Base-by-base conservation (phyloP, 495 filamentous ascomycete genomes). In the Cudoniella acicularis region DNA sequence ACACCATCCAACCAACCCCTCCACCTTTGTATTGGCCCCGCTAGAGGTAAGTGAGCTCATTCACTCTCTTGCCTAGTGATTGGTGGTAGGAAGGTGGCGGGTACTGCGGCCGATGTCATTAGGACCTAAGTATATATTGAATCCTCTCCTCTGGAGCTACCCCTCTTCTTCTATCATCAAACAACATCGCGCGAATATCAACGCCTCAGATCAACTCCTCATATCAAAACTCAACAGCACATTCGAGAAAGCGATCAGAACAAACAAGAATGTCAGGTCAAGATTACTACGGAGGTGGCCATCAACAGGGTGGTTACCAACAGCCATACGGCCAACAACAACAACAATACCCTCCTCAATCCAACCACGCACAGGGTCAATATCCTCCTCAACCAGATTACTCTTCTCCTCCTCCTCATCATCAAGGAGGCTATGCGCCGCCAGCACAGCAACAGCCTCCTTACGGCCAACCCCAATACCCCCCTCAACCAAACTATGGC, bases 251-350 rank as follows among this genome's bases (percentile, higher is more conserved):
- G 23, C 48, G 25, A 23, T n/a, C n/a, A 50, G 10, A 50, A 36
- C 22, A 52, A 22, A 11, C 18, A 62, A 70, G 3, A 11, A 75
- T 75, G 72, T 70, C 72, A 18, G 65, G 61, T 13, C 54, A 64
- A 47, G 70, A 73, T 25, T 75, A 73, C 54, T 75, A 73, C 63
- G 64, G 66, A 1, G 65, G 60, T 24, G 59, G 49, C 36, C 57
- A 23, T 3, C 21, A 54, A 4, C 53, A 56, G 36, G 21, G 36
- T n/a, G 47, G 51, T 11, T 50, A 61, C 16, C 20, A 20, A 18
- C 16, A 24, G 6, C 48, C 52, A 45, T 21, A 51, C 3, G 26
- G 30, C 16, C 56, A 62, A 16, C 10, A 48, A 10, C n/a, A n/a
- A n/a, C 49, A 54, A 17, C 26, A 64, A 25, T 60, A 64, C 43